These are phyloP conservation scores for Leonotis leonurus DNA, from an alignment of 257 asterid species.

Conservation along the genomic window DNA sequence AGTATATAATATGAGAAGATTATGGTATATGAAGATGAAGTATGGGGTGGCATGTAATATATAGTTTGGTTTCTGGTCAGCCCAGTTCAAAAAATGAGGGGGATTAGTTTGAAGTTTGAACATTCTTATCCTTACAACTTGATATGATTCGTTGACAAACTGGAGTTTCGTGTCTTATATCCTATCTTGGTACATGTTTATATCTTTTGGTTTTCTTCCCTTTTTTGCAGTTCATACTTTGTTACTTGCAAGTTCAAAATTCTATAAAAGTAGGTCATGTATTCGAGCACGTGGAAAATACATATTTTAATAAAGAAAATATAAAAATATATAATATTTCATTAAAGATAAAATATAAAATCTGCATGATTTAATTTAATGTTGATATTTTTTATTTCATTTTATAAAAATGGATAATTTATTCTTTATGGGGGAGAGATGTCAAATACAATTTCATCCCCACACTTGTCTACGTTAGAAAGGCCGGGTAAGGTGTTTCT, in stretches of 20 bases:
- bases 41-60: neutral
- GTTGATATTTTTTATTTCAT: no score
- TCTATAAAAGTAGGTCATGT: no score
- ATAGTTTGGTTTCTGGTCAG: slow-evolving; percentile 17
- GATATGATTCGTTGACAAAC: neutral
- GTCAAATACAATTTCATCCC: no score
- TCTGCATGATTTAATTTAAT: no score
- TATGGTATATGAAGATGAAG: neutral
- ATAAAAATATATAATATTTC: no score
- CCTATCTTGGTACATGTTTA: neutral
- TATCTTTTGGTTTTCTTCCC: neutral
- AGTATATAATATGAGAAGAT: neutral
- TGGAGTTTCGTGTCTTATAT: neutral
- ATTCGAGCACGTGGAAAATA: no score
- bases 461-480: no score
- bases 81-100: slow-evolving; percentile 3
- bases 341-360: no score
- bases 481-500: no score
- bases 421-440: no score
- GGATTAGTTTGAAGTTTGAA: slow-evolving; percentile 6
- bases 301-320: no score
- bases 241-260: neutral
- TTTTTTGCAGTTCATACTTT: neutral
- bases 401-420: no score
- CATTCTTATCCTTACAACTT: neutral